These are phyloP conservation scores for Coniella lustricola DNA, from an alignment of 2,329 filamentous ascomycete genomes.

Conservation along the genomic window DNA sequence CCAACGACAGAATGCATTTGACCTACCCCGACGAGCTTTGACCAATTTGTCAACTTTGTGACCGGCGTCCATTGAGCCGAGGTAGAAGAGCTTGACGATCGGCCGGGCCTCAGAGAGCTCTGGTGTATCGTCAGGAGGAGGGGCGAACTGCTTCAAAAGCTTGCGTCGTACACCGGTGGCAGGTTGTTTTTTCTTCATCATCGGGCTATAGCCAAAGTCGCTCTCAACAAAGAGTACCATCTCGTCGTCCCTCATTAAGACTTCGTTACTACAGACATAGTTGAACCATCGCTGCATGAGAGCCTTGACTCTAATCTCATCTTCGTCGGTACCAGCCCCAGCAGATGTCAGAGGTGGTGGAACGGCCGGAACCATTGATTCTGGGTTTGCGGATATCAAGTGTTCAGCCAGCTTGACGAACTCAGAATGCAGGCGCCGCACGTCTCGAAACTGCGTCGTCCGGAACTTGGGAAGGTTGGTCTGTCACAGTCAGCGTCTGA, in stretches of 20 bases:
- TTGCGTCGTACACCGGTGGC: slow-evolving; percentile 92
- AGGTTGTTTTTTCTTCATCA: slow-evolving; percentile 92
- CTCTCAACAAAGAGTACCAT: slow-evolving; percentile 98
- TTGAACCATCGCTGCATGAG: slow-evolving; percentile 94
- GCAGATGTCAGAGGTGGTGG: slow-evolving; percentile 92
- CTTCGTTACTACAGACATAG: slow-evolving; percentile 83
- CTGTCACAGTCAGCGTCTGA: slow-evolving; percentile 38
- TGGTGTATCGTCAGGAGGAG: slow-evolving; percentile 92
- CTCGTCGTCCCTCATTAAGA: slow-evolving; percentile 91
- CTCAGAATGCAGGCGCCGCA: slow-evolving; percentile 89
- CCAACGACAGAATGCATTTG: neutral
- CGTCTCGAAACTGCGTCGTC: slow-evolving; percentile 96
- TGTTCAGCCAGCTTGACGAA: slow-evolving; percentile 96
- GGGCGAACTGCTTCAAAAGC: slow-evolving; percentile 96
- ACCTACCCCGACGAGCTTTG: slow-evolving; percentile 78
- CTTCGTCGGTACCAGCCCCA: slow-evolving; percentile 91
- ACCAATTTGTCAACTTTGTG: slow-evolving; percentile 95
- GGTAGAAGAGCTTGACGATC: slow-evolving; percentile 89
- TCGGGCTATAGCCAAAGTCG: slow-evolving; percentile 95
- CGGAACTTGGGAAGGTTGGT: slow-evolving; percentile 98
- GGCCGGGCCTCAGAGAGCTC: slow-evolving; percentile 87
- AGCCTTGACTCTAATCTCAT: slow-evolving; percentile 81
- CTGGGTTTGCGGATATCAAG: slow-evolving; percentile 93
- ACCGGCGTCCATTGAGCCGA: slow-evolving; percentile 92
- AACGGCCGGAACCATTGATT: slow-evolving; percentile 88